Conservation (phyloP, 108 stramenopile genomes). For the Chaetoceros muelleri region DNA sequence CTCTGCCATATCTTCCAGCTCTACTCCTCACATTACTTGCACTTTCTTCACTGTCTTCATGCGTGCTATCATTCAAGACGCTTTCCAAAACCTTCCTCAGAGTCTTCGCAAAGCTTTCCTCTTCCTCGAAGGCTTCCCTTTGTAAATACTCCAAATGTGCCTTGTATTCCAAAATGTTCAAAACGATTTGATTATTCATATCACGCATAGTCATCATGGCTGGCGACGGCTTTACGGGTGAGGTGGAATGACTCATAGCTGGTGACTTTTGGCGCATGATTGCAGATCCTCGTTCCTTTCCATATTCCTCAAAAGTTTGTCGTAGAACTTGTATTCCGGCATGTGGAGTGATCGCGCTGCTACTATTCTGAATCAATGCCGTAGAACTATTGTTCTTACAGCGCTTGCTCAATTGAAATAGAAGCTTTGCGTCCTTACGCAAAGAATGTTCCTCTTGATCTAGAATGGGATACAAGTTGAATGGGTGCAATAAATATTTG, state of each 20-base stretch:
- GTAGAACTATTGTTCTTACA: background rate
- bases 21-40: background rate
- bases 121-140: conserved; percentile 41
- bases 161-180: conserved; percentile 57
- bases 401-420: background rate
- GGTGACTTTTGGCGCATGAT: conserved; percentile 21
- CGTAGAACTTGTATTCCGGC: background rate
- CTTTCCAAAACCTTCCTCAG: conserved; percentile 81
- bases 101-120: conserved; percentile 46
- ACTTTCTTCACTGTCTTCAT: background rate
- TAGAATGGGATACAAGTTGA: conserved; percentile 27
- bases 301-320: conserved; percentile 27
- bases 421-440: background rate
- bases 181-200: conserved; percentile 40
- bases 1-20: conserved; percentile 6
- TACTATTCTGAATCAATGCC: background rate
- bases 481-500: conserved; percentile 20
- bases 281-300: conserved; percentile 30
- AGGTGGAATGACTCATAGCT: background rate
- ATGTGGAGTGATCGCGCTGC: background rate
- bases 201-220: conserved; percentile 13
- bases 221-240: conserved; percentile 6
- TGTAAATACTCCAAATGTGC: conserved; percentile 37
- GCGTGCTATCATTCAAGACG: conserved; percentile 45
- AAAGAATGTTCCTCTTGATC: conserved; percentile 9